Percentiles rank a stretch among this genome's conserved stretches.
These are phyloP conservation scores for Xylariaceae sp. DNA, from an alignment of 2,329 filamentous ascomycete species.

Conservation along the genomic window DNA sequence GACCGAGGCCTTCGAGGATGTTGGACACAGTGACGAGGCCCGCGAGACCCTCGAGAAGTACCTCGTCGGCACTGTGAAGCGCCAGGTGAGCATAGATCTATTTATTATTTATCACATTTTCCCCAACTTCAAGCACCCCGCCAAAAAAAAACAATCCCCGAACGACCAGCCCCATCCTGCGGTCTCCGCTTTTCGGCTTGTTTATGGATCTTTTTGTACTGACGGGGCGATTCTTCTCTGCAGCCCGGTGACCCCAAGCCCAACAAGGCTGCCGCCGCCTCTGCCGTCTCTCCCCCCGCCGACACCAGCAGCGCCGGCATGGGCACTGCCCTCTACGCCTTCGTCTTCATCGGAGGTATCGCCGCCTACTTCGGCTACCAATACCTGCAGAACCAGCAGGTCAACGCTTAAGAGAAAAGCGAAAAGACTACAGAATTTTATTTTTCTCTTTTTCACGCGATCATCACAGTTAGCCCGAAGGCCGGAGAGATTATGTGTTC, in stretches of 20 bases:
- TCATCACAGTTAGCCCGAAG: too few relatives aligned
- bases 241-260: conserved; percentile 75
- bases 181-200: not conserved
- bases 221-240: not conserved
- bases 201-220: not conserved
- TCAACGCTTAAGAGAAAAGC: conserved; percentile 21
- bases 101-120: not conserved
- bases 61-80: conserved; percentile 71
- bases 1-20: conserved; percentile 97
- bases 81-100: conserved; percentile 54
- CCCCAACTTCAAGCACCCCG: conserved; percentile 14
- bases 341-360: conserved; percentile 72
- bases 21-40: conserved; percentile 97
- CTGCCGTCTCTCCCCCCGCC: conserved; percentile 46
- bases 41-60: conserved; percentile 83
- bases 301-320: conserved; percentile 51
- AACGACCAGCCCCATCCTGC: not conserved
- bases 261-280: conserved; percentile 44
- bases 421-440: not conserved
- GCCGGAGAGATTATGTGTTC: not conserved
- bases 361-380: conserved; percentile 78
- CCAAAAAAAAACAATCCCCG: not conserved
- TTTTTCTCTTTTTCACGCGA: not conserved
- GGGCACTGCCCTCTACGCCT: conserved; percentile 74
- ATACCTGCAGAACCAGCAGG: conserved; percentile 64